Evolutionary conservation across 495 filamentous ascomycete genomes (phyloP).

Genomic region (Aspergillus steynii): DNA sequence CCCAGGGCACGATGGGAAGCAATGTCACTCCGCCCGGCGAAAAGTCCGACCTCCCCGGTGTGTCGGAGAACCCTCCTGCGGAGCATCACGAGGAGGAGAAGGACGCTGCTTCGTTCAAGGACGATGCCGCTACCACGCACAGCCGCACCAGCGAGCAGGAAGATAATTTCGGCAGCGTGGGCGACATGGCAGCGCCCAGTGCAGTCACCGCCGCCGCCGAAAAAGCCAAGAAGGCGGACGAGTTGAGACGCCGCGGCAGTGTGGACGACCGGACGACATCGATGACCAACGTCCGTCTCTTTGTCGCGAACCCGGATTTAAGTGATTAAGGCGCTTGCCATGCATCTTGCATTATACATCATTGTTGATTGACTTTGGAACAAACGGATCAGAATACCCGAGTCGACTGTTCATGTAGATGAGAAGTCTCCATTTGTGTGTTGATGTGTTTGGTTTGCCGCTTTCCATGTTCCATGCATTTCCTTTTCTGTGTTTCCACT

Average conservation of each 20-base stretch:
- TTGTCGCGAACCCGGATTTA: conserved; percentile 91
- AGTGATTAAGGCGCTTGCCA: conserved; percentile 51
- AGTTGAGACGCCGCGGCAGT: conserved; percentile 80
- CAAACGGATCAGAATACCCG: conserved; percentile 5
- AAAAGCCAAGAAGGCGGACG: conserved; percentile 71
- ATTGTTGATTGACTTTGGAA: conserved; percentile 1
- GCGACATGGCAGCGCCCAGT: conserved; percentile 51
- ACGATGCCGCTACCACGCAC: conserved; percentile 44
- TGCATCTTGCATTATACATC: conserved; percentile 1
- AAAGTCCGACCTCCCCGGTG: conserved; percentile 49
- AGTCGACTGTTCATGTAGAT: conserved; percentile 1
- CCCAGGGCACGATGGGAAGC: conserved; percentile 65
- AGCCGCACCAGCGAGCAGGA: conserved; percentile 51
- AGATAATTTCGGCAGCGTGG: conserved; percentile 55
- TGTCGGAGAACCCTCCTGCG: conserved; percentile 54
- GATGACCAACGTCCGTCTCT: conserved; percentile 83
- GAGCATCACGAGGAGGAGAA: conserved; percentile 39
- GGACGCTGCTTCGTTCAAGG: conserved; percentile 30
- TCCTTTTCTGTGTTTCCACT: conserved; percentile 7
- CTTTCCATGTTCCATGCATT: background rate
- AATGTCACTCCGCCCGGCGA: conserved; percentile 65
- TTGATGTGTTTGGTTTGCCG: background rate
- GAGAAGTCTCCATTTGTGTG: background rate
- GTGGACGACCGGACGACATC: conserved; percentile 87
- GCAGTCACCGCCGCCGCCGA: conserved; percentile 50